These are phyloP conservation scores for Raphanus hybrid DNA, from an alignment of 441 rosid species.

Conservation along the genomic window DNA sequence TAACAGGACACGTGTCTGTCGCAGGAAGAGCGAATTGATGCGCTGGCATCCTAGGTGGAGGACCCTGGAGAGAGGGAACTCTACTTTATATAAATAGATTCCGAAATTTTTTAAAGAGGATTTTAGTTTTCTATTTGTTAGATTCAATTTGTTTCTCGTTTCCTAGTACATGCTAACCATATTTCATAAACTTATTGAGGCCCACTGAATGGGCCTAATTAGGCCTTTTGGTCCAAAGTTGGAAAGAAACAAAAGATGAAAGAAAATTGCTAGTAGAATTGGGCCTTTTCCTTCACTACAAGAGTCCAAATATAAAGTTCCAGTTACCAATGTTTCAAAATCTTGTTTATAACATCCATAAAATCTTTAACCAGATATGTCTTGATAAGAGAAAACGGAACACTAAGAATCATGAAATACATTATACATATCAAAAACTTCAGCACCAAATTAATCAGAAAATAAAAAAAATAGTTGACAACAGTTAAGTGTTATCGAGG, in stretches of 20 bases:
- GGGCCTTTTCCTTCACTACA: not conserved
- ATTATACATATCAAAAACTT: not conserved
- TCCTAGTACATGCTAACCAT: too few species aligned
- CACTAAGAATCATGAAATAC: not conserved
- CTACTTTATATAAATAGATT: too few species aligned
- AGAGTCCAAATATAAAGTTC: conserved; percentile 5
- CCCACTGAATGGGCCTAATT: not conserved
- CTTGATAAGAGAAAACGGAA: not conserved
- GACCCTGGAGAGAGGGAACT: too few species aligned
- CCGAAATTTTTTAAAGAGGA: not conserved
- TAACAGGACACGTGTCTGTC: too few species aligned
- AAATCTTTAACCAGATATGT: not conserved
- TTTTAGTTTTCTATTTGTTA: not conserved
- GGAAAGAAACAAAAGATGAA: too few species aligned
- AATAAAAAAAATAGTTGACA: not conserved
- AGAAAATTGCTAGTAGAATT: too few species aligned
- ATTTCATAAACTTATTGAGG: not conserved
- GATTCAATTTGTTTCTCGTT: too few species aligned
- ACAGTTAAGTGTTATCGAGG: not conserved
- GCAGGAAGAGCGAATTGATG: too few species aligned
- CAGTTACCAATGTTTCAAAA: not conserved
- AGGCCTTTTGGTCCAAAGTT: not conserved
- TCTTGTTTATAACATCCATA: not conserved
- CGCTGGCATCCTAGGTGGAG: too few species aligned
- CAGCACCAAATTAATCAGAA: not conserved